These are phyloP conservation scores for Diaporthe citriasiana DNA, from an alignment of 2,329 filamentous ascomycete species.

Conservation along the genomic window DNA sequence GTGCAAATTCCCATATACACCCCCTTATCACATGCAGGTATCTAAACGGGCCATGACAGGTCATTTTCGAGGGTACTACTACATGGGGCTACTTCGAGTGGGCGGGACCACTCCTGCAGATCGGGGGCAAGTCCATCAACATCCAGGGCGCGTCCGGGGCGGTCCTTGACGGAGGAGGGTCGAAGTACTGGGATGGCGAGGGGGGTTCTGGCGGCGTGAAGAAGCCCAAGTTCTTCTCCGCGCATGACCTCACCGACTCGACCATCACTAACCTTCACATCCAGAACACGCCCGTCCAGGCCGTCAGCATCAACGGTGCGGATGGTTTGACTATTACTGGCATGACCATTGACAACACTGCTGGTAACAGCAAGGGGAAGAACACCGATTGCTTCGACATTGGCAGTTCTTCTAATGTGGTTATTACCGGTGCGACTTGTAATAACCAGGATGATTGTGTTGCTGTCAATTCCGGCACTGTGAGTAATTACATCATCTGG, in stretches of 20 bases:
- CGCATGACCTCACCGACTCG: conserved; percentile 64
- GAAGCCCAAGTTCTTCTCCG: conserved; percentile 74
- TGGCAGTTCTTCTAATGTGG: conserved; percentile 60
- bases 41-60: conserved; percentile 48
- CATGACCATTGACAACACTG: conserved; percentile 70
- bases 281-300: conserved; percentile 68
- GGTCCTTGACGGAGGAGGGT: conserved; percentile 68
- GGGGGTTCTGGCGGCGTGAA: conserved; percentile 71
- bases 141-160: conserved; percentile 66
- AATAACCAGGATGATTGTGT: conserved; percentile 73
- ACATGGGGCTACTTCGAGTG: conserved; percentile 76
- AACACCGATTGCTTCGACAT: conserved; percentile 71
- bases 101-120: conserved; percentile 72
- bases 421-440: conserved; percentile 64
- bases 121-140: conserved; percentile 69
- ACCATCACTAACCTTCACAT: conserved; percentile 64
- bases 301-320: conserved; percentile 60
- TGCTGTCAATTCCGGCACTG: conserved; percentile 68
- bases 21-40: fast-evolving
- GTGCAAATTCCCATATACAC: neutral
- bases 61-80: conserved; percentile 75
- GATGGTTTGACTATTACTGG: conserved; percentile 60
- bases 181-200: conserved; percentile 71
- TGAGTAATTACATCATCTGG: neutral
- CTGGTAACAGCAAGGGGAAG: conserved; percentile 60